Percentiles rank a stretch among this genome's conserved stretches.
These are phyloP conservation scores for Phascolomyces articulosus DNA, from an alignment of 371 early-diverging fungal species.

Conservation along the genomic window DNA sequence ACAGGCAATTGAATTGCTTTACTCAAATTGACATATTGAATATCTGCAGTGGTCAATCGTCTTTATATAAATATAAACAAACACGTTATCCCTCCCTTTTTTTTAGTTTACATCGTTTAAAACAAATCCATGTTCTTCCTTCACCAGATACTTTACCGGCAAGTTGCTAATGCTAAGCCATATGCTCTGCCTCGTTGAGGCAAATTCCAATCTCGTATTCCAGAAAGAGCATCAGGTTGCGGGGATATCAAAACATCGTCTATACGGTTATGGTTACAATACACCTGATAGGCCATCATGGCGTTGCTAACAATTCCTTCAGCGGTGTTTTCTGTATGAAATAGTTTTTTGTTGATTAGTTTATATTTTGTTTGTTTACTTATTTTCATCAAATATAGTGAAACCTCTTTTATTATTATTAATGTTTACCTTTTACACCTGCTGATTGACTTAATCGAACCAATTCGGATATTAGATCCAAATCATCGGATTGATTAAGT, in stretches of 20 bases:
- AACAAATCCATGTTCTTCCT: too few relatives aligned
- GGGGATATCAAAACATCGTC: slow-evolving; percentile 5
- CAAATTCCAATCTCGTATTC: slow-evolving; percentile 27
- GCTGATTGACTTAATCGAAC: slow-evolving; percentile 14
- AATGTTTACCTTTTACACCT: neutral
- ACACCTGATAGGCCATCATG: slow-evolving; percentile 22
- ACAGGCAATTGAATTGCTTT: slow-evolving; percentile 44
- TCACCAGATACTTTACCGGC: slow-evolving; percentile 18
- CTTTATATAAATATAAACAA: slow-evolving; percentile 2
- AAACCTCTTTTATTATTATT: neutral
- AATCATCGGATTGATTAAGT: slow-evolving; percentile 35
- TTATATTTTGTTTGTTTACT: neutral
- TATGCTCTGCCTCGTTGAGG: slow-evolving; percentile 31
- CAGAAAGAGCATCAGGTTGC: neutral
- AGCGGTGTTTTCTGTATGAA: slow-evolving; percentile 21
- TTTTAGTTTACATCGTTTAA: too few relatives aligned
- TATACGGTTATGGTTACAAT: slow-evolving; percentile 12
- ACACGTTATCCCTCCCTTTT: neutral
- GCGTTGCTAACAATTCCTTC: slow-evolving; percentile 22
- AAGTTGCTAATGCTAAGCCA: slow-evolving; percentile 37
- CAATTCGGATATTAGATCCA: slow-evolving; percentile 44
- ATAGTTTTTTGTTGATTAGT: too few relatives aligned
- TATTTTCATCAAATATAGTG: neutral
- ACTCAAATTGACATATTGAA: slow-evolving; percentile 34
- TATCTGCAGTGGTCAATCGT: slow-evolving; percentile 21